Conservation (phyloP, 768 basidiomycete genomes). For the Lentinula sp. region DNA sequence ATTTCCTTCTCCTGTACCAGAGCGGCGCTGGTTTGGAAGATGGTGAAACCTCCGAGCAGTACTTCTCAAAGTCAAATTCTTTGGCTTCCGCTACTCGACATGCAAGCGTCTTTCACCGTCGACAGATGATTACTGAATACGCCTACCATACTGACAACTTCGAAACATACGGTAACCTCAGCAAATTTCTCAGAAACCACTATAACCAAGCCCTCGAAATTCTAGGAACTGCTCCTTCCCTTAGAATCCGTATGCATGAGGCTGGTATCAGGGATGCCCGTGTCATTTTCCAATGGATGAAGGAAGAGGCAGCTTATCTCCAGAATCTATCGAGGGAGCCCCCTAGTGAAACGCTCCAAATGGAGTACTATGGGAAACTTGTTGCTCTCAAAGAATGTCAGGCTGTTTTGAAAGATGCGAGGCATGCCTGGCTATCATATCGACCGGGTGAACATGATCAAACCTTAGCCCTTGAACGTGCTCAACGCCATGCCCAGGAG, state of each 20-base stretch:
- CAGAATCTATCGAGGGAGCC: conserved; percentile 10
- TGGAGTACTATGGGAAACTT: conserved; percentile 12
- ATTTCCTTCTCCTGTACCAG: conserved; percentile 11
- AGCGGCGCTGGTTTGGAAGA: conserved; percentile 14
- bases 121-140: conserved; percentile 2
- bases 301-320: conserved; percentile 14
- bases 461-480: neutral
- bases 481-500: neutral
- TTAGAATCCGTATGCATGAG: conserved; percentile 4
- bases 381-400: neutral
- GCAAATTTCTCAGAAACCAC: conserved; percentile 6
- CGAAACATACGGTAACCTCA: conserved; percentile 6
- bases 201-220: too few relatives aligned
- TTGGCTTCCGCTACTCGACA: conserved; percentile 9
- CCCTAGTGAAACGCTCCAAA: conserved; percentile 9
- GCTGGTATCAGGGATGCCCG: conserved; percentile 2
- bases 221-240: too few relatives aligned
- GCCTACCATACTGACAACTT: neutral
- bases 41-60: conserved; percentile 14
- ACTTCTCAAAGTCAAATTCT: conserved; percentile 7
- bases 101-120: conserved; percentile 15
- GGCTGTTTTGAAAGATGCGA: neutral
- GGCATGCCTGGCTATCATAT: neutral
- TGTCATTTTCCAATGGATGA: conserved; percentile 6
- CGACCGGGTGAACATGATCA: neutral